A percentile compares a stretch with the other conserved stretches of the same genome.
phyloP scores from a whole-genome alignment of 73 alveolate genomes.

The Uronychia binucleata region DNA sequence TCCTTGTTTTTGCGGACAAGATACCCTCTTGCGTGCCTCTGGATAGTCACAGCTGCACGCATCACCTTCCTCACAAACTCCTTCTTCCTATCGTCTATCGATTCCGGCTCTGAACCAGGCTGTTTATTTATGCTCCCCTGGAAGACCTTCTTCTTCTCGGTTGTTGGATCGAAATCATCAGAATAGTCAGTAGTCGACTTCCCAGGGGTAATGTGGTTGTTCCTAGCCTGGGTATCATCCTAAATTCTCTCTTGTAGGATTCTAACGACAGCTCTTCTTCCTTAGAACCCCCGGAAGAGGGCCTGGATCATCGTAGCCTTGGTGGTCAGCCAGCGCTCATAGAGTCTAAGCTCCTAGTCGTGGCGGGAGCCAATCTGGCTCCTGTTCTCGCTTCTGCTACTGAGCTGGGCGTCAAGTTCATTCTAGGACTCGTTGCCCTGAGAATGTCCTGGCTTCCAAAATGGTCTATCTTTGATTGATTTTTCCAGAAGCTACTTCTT shows the following conservation, averaged over 20 bases:
- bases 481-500: too few species aligned
- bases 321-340: not conserved
- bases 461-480: too few species aligned
- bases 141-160: not conserved
- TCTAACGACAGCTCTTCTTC: not conserved
- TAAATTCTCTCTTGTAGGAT: too few species aligned
- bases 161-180: not conserved
- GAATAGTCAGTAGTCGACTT: not conserved
- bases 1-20: not conserved
- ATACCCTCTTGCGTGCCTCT: not conserved
- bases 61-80: not conserved
- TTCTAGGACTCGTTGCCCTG: too few species aligned
- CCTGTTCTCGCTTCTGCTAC: not conserved
- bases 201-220: not conserved
- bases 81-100: not conserved
- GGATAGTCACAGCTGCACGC: not conserved
- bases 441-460: too few species aligned
- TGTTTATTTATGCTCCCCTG: not conserved
- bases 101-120: not conserved
- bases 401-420: too few species aligned
- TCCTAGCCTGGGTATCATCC: not conserved
- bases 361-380: not conserved
- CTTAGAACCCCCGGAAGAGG: not conserved
- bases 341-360: not conserved
- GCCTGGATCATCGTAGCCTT: not conserved